phyloP scores from a whole-genome alignment of 179 eudicot species.

The Drosera spatulata region DNA sequence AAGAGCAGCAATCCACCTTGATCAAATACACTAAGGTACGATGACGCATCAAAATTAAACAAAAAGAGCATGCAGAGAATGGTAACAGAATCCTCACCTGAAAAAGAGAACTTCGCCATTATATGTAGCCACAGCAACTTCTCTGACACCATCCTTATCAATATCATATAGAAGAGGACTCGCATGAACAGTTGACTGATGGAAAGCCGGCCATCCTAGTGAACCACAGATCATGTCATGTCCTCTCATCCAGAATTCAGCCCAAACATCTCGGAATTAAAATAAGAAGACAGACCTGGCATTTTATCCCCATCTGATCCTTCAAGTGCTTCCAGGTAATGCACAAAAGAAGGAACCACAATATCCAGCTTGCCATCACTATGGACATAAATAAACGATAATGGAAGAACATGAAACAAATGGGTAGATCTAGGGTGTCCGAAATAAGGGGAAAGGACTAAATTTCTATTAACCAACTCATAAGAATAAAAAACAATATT shows the following conservation, averaged over 20 bases:
- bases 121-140: slow-evolving; percentile 89
- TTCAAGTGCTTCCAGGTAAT: slow-evolving; percentile 94
- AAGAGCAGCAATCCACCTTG: not conserved
- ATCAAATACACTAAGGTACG: not conserved
- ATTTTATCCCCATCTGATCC: slow-evolving; percentile 98
- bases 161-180: slow-evolving; percentile 93
- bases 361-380: slow-evolving; percentile 98
- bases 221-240: slow-evolving; percentile 6
- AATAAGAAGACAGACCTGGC: slow-evolving; percentile 45
- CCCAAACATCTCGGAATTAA: not conserved
- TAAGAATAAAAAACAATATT: too few relatives aligned
- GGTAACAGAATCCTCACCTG: slow-evolving; percentile 32
- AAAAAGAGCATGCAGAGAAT: not conserved
- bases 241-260: not conserved
- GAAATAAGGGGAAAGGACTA: too few relatives aligned
- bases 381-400: slow-evolving; percentile 10
- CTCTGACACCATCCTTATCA: slow-evolving; percentile 98
- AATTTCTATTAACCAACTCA: too few relatives aligned
- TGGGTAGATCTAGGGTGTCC: too few relatives aligned
- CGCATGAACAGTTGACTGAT: slow-evolving; percentile 93
- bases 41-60: too few relatives aligned
- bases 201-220: slow-evolving; percentile 99
- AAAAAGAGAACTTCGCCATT: slow-evolving; percentile 95
- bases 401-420: not conserved
- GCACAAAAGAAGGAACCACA: slow-evolving; percentile 96